Conservation (phyloP, 1,139 yeast species). For the Taphrina betulina region DNA sequence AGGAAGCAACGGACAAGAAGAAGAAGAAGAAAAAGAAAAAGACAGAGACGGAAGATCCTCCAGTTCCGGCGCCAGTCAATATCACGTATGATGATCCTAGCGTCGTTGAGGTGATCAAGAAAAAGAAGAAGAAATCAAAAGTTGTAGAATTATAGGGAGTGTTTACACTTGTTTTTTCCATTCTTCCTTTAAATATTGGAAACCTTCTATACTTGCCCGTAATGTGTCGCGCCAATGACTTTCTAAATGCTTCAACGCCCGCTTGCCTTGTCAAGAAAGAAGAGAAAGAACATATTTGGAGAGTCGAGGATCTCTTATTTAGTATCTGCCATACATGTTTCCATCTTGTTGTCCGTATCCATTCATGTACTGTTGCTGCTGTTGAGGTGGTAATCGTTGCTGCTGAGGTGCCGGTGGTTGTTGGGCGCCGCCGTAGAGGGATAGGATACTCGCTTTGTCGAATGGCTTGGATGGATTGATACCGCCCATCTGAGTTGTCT, state of each 20-base stretch:
- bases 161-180: no score
- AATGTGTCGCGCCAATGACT: no score
- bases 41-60: conserved; percentile 3
- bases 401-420: conserved; percentile 3
- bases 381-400: conserved; percentile 12
- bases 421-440: conserved; percentile 9
- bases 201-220: no score
- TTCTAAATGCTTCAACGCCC: no score
- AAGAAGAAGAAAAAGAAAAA: conserved; percentile 20
- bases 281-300: no score
- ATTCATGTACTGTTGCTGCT: conserved; percentile 15
- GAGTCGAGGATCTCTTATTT: no score
- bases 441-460: conserved; percentile 31
- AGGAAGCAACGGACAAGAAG: conserved; percentile 18
- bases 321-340: no score
- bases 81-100: conserved; percentile 9
- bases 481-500: conserved; percentile 22
- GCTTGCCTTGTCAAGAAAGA: no score
- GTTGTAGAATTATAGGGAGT: conserved; percentile 1
- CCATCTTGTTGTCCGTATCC: no score
- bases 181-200: no score
- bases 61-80: no score
- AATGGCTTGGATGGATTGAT: conserved; percentile 25
- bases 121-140: conserved; percentile 11
- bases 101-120: conserved; percentile 17